Percentiles rank a stretch among this genome's conserved stretches.
Conservation (phyloP, 2,329 filamentous ascomycete species). For the Zymoseptoria brevis region DNA sequence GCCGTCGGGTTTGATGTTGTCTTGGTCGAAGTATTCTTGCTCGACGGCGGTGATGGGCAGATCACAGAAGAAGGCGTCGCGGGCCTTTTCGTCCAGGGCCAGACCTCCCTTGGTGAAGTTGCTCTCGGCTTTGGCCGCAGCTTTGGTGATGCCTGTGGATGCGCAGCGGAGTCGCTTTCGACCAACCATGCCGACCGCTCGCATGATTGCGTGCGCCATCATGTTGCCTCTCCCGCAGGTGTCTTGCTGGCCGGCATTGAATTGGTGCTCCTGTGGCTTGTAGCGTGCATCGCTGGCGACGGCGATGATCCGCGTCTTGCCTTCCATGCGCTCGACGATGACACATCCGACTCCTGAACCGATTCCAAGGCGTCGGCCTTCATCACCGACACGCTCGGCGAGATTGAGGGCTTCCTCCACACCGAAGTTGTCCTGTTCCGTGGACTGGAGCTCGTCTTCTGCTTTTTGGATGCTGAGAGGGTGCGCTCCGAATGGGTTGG, state of each 20-base stretch:
- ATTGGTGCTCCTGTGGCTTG: slow-evolving; percentile 35
- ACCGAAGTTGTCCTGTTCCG: slow-evolving; percentile 36
- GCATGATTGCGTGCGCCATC: slow-evolving; percentile 68
- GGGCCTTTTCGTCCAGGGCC: slow-evolving; percentile 25
- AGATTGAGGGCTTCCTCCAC: slow-evolving; percentile 56
- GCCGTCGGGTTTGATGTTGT: slow-evolving; percentile 63
- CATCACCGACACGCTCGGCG: slow-evolving; percentile 53
- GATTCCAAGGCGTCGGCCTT: slow-evolving; percentile 49
- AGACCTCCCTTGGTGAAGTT: slow-evolving; percentile 28
- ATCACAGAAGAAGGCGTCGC: slow-evolving; percentile 57
- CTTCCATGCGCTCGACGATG: slow-evolving; percentile 56
- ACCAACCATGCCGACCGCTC: slow-evolving; percentile 76
- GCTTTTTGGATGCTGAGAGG: slow-evolving; percentile 64
- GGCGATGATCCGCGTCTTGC: slow-evolving; percentile 53
- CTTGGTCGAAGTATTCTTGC: slow-evolving; percentile 51
- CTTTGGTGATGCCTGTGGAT: slow-evolving; percentile 20
- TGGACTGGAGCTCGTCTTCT: slow-evolving; percentile 55
- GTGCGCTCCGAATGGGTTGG: slow-evolving; percentile 78
- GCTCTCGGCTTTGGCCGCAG: slow-evolving; percentile 26
- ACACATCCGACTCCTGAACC: slow-evolving; percentile 68
- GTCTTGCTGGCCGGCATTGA: slow-evolving; percentile 12
- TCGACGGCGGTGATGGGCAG: slow-evolving; percentile 62
- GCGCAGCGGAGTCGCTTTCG: slow-evolving; percentile 41
- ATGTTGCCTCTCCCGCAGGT: slow-evolving; percentile 53
- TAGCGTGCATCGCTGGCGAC: slow-evolving; percentile 71